Percentiles rank a stretch among this genome's conserved stretches.
Conservation (phyloP, 805 yeast species). For the Teunomyces kruisii region DNA sequence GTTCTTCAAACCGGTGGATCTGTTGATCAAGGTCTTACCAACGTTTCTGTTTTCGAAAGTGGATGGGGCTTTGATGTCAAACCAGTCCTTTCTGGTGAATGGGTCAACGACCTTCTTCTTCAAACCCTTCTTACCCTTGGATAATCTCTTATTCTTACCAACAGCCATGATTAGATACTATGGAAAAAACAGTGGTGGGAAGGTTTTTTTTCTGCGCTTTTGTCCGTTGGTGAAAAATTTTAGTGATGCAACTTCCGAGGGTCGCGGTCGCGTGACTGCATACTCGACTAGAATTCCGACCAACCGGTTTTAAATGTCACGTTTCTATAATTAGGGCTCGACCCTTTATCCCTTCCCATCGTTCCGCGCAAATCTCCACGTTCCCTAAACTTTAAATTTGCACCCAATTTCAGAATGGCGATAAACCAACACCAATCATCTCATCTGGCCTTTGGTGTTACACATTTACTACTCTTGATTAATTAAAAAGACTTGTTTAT, state of each 20-base stretch:
- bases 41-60: conserved; percentile 98
- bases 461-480: too few species aligned
- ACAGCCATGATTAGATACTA: conserved; percentile 14
- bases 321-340: background rate
- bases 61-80: conserved; percentile 97
- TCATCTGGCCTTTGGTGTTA: too few species aligned
- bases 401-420: too few species aligned
- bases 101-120: conserved; percentile 99
- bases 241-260: conserved; percentile 1
- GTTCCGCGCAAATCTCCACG: too few species aligned
- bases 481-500: conserved; percentile 34
- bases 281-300: background rate
- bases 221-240: conserved; percentile 1
- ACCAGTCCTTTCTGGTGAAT: conserved; percentile 99
- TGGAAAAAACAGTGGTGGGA: background rate
- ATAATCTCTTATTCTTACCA: conserved; percentile 87
- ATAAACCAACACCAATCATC: too few species aligned
- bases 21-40: conserved; percentile 98
- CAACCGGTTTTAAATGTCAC: background rate
- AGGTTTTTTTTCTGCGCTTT: conserved; percentile 1
- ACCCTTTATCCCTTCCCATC: background rate
- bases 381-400: too few species aligned
- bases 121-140: conserved; percentile 92
- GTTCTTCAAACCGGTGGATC: conserved; percentile 95
- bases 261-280: background rate